Conservation (phyloP, 768 basidiomycete genomes). For the Rhodotorula graminis region DNA sequence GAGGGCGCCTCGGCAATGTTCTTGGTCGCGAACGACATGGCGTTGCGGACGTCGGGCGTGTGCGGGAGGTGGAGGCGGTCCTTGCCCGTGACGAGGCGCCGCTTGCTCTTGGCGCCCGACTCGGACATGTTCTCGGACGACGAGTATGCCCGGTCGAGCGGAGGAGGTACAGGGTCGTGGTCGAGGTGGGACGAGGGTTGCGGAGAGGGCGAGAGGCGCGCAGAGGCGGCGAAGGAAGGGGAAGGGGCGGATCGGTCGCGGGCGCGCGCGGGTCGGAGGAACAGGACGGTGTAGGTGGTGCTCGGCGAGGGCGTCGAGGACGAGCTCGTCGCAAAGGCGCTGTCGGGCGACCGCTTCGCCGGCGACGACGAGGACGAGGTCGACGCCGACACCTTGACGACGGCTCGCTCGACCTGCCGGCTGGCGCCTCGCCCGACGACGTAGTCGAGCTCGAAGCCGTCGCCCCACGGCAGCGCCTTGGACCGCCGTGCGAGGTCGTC, state of each 20-base stretch:
- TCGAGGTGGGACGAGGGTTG: neutral
- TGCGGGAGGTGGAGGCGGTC: constrained; percentile 11
- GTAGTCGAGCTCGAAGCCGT: constrained; percentile 7
- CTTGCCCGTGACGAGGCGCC: neutral
- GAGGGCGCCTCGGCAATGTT: neutral
- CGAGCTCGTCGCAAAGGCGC: neutral
- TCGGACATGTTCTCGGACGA: neutral
- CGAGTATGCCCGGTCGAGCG: neutral
- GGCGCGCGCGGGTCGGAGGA: neutral
- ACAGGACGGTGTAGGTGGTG: neutral
- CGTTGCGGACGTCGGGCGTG: neutral
- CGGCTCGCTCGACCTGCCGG: neutral
- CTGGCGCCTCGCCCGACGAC: too few species aligned
- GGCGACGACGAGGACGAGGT: neutral
- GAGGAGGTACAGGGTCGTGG: neutral
- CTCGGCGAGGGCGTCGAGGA: too few species aligned
- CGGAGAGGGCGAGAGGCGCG: neutral
- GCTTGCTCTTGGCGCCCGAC: neutral
- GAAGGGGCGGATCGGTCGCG: neutral
- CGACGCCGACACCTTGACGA: neutral
- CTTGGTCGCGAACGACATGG: constrained; percentile 5
- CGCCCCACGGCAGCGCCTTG: neutral
- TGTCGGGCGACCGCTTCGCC: neutral
- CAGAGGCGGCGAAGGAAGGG: neutral
- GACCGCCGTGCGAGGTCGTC: neutral